Percentiles rank a stretch among this genome's conserved stretches.
These are phyloP conservation scores for Taiozyma sp. DNA, from an alignment of 1,139 yeast species.

Conservation along the genomic window DNA sequence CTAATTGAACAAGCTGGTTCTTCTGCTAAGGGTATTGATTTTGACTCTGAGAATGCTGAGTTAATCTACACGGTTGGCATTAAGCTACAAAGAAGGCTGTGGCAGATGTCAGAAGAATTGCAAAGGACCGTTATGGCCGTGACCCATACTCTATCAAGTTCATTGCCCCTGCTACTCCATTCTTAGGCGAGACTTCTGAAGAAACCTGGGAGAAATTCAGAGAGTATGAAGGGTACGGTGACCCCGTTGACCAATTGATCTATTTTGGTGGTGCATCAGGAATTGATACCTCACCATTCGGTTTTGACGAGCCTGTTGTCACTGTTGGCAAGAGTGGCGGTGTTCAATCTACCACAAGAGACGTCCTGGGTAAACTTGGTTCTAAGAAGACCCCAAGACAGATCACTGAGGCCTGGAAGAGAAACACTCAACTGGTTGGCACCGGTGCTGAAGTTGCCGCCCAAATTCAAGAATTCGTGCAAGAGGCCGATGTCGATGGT, in stretches of 20 bases:
- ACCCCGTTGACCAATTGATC: constrained; percentile 35
- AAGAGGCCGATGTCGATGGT: constrained; percentile 33
- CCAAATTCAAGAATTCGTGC: constrained; percentile 31
- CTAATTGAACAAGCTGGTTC: constrained; percentile 45
- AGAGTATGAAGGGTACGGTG: constrained; percentile 30
- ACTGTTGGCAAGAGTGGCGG: constrained; percentile 21
- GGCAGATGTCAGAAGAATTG: constrained; percentile 25
- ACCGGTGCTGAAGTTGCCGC: constrained; percentile 22
- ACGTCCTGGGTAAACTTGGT: constrained; percentile 15
- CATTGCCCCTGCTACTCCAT: constrained; percentile 28
- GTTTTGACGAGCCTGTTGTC: constrained; percentile 25
- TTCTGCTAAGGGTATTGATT: constrained; percentile 37
- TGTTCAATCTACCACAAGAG: constrained; percentile 8
- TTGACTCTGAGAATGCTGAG: constrained; percentile 44
- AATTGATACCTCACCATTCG: constrained; percentile 26
- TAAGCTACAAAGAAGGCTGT: constrained; percentile 26
- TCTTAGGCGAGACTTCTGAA: constrained; percentile 33
- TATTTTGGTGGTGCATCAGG: constrained; percentile 34
- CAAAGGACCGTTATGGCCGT: constrained; percentile 31
- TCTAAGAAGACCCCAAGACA: constrained; percentile 24
- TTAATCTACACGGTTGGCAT: constrained; percentile 29
- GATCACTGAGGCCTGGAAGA: constrained; percentile 24
- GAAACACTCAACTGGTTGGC: constrained; percentile 20
- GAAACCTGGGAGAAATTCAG: constrained; percentile 30
- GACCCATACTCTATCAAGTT: constrained; percentile 32